Conservation (phyloP, 108 stramenopile genomes). For the Nannochloropsis salina region DNA sequence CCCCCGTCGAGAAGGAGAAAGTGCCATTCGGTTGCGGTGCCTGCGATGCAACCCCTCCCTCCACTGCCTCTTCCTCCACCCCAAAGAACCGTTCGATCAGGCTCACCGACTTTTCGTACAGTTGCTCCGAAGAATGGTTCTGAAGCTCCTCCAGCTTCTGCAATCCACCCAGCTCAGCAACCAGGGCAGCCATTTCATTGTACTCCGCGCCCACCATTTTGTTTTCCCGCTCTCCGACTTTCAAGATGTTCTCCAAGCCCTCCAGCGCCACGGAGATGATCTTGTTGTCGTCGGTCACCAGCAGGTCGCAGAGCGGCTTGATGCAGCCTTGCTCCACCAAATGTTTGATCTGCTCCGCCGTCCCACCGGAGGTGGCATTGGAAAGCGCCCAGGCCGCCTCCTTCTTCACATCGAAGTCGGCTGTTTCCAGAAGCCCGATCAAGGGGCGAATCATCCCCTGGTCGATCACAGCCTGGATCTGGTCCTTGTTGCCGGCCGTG, state of each 20-base stretch:
- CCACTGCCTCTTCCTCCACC: conserved; percentile 50
- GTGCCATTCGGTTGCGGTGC: not conserved
- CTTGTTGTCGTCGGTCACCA: conserved; percentile 82
- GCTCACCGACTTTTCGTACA: conserved; percentile 56
- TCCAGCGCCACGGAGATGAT: conserved; percentile 94
- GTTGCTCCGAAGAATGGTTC: conserved; percentile 50
- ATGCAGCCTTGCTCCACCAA: conserved; percentile 89
- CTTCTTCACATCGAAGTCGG: conserved; percentile 98
- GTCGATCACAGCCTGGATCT: conserved; percentile 93
- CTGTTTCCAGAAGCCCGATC: conserved; percentile 77
- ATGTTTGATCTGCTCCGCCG: conserved; percentile 81
- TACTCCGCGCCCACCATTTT: conserved; percentile 61
- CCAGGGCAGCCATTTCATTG: conserved; percentile 82
- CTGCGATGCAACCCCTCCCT: not conserved
- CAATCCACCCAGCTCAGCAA: conserved; percentile 64
- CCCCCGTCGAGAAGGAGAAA: not conserved
- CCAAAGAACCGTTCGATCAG: conserved; percentile 54
- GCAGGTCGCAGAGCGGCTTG: conserved; percentile 70
- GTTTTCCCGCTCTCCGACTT: conserved; percentile 85
- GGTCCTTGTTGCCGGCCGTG: conserved; percentile 94
- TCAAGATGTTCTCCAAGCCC: conserved; percentile 95
- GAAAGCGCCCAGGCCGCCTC: conserved; percentile 94
- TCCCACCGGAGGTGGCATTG: conserved; percentile 96
- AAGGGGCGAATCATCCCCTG: conserved; percentile 88
- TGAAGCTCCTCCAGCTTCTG: conserved; percentile 50